phyloP scores from a whole-genome alignment of 306 rosid genomes.

The Geum urbanum region DNA sequence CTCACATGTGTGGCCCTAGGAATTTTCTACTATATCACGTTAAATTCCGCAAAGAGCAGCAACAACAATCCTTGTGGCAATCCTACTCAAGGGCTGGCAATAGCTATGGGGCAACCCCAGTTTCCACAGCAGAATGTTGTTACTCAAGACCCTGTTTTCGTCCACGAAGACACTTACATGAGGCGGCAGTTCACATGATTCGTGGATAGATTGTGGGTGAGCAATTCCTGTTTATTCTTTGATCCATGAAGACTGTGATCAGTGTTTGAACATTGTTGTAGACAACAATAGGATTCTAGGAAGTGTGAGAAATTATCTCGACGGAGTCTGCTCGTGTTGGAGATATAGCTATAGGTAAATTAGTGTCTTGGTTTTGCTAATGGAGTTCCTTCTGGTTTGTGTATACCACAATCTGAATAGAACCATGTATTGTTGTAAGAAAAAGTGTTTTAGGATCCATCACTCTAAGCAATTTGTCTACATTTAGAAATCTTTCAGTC shows the following conservation, averaged over 20 bases:
- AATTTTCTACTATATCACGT: conserved; percentile 45
- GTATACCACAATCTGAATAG: not conserved
- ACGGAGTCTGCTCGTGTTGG: not conserved
- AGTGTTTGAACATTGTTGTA: not conserved
- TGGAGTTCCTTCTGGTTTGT: conserved; percentile 3
- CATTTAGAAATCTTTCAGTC: too few relatives aligned
- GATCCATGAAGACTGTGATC: not conserved
- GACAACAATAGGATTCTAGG: not conserved
- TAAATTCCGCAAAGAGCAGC: conserved; percentile 38
- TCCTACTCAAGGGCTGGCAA: conserved; percentile 40
- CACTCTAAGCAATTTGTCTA: too few relatives aligned
- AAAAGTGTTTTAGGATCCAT: too few relatives aligned
- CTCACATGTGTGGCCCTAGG: conserved; percentile 65
- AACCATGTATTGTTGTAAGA: too few relatives aligned
- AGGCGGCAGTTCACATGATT: conserved; percentile 80
- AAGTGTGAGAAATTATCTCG: not conserved
- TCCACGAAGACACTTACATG: conserved; percentile 82
- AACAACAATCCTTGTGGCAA: conserved; percentile 28
- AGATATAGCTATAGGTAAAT: conserved; percentile 26
- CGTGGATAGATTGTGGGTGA: not conserved
- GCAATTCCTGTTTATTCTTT: not conserved
- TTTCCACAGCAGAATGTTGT: conserved; percentile 42
- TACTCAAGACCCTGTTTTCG: conserved; percentile 66
- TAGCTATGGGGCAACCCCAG: conserved; percentile 90
- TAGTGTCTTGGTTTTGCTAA: not conserved